Base-by-base conservation (phyloP, 2,329 filamentous ascomycete genomes). In the Cladosporium halotolerans region DNA sequence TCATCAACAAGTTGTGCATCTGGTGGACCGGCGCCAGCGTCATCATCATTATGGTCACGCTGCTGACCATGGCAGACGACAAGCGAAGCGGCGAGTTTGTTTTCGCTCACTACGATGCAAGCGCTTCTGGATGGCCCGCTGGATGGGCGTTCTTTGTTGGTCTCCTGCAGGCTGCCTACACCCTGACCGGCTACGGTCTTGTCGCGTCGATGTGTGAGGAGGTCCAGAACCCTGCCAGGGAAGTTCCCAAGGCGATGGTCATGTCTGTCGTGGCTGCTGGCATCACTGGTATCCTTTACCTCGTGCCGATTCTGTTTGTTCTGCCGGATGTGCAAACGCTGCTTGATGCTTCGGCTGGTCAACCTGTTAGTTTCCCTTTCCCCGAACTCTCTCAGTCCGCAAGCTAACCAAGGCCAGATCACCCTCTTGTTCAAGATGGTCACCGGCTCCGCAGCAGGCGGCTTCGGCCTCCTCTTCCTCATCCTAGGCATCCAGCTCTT, bases 401-500 rank as follows among this genome's bases (percentile, higher is more conserved):
- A 28, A 28, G 23, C 23, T 28, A 28, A 28, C 23, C 23, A 28
- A 28, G 4, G 23, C 23, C 23, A 28, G 23, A 28, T 28, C 23
- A 86, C 85, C 8, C 74, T 85, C 3, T 73, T 91, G 32, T 91
- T 91, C 77, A 88, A 88, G 71, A 83, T 75, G 0, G 86, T 83
- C 9, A 90, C 87, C 0, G 86, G 86, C 1, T 87, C 84, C 16
- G 77, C 84, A 1, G 61, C 53, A 23, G 82, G 75, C 4, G 88
- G 87, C 0, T 89, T 92, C 59, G 86, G 84, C 0, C 75, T 91
- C 5, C 76, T 90, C 11, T 86, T 91, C 68, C 73, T 91, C 2
- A 82, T 92, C 59, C 76, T 91, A 19, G 86, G 86, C 1, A 89
- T 92, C 62, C 76, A 86, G 55, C 77, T 91, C 66, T 89, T 91